Base-by-base conservation (phyloP, 495 filamentous ascomycete species). In the Penicillium samsonianum region DNA sequence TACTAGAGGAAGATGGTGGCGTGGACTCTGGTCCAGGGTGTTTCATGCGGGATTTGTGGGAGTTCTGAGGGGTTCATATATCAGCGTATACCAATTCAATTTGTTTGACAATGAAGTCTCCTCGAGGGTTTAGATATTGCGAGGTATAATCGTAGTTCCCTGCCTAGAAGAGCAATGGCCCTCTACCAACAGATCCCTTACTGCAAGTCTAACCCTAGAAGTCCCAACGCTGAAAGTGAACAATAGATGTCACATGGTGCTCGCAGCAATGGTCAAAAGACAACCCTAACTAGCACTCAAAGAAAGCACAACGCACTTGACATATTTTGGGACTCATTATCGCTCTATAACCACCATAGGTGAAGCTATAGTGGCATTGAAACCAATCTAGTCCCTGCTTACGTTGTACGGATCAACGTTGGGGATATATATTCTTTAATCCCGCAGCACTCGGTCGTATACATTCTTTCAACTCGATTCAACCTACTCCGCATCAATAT, bases 1-100 rank as follows among this genome's bases (percentile, higher is more conserved):
- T 73, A 59, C 45, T 79, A 60, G 68, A 72, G 40, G 73, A 79
- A 51, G 77, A 78, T 65, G 70, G 71, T n/a, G 75, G 74, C 7
- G 50, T 69, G 50, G 77, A 79, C 58, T 70, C 68, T 28, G 77
- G 68, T 23, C 61, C 74, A 16, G 77, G 71, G 5, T 63, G 63
- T 57, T 66, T 78, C 40, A 50, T 79, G 56, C 64, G 77, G 58
- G 63, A 44, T 10, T 45, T 79, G 38, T 78, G 74, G 74, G 72
- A 74, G 44, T 79, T 77, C 60, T 68, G 60, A 28, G 70, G n/a
- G 19, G 30, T 55, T 43, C 19, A 46, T 38, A 37, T 46, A 26
- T 31, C 42, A 55, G 53, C 53, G 53, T 55, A 55, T 55, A 55
- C 53, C 53, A 55, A 55, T 55, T 47, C 42, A 46, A 55, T 55